Base-by-base conservation (phyloP, 176 grass and related monocot genomes). In the Aegilops sharonensis region DNA sequence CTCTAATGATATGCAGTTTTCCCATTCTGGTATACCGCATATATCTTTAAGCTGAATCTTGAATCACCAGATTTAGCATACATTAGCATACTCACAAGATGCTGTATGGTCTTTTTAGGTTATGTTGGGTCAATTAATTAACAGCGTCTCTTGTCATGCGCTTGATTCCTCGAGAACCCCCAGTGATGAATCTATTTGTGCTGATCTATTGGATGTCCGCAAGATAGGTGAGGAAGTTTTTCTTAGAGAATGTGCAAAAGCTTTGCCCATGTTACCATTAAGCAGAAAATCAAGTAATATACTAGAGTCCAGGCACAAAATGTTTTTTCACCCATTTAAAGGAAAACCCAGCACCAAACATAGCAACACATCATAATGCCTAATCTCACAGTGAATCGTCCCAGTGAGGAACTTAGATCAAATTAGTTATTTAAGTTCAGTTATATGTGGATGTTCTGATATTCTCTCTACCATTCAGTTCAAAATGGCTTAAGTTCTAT, bases 101-200 rank as follows among this genome's bases (percentile, higher is more conserved):
- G 10, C 8, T 87, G 29, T 90, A 43, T 88, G 79, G 27, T 78
- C 68, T 89, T 92, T 92, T 64, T 88, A 98, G 96, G 70, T 98
- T 89, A 87, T 98, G 70, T 75, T 98, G 64, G 96, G 96, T 74
- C 93, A 94, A 63, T 56, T 95, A 87, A 95, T 98, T 78, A 95
- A 98, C 88, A 89, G 66, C 36, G 78, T 98, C 76, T 98, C 96
- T 10, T 89, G 89, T 56, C 90, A 87, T 89, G 90, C 88, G 35
- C 96, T 98, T 61, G 86, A 95, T 86, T 88, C 81, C 71, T 92
- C 90, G 45, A 95, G 92, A 88, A 89, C 80, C 3, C 37, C 81
- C 77, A 70, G 39, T 47, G 88, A 92, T 69, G 89, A 98, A 85
- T 85, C 88, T 78, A 76, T 87, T 77, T 87, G 85, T 91, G 73